A percentile compares a stretch with the other conserved stretches of the same genome.
Evolutionary conservation across 2,329 filamentous ascomycete species (phyloP).

Genomic region (Paecilomyces formosus): DNA sequence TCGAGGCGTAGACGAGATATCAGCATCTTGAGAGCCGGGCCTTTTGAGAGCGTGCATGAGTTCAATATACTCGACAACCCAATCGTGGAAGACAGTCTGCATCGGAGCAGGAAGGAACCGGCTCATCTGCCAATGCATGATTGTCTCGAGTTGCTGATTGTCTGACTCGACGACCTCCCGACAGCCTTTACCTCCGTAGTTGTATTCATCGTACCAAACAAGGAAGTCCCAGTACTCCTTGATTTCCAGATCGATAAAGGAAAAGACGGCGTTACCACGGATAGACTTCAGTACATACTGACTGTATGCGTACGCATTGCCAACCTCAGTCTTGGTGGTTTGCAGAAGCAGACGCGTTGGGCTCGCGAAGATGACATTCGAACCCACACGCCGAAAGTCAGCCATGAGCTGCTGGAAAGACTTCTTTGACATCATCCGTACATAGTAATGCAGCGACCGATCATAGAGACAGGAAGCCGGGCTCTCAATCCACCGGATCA

Average conservation of each 20-base stretch:
- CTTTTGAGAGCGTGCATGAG: constrained; percentile 86
- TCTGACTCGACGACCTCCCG: constrained; percentile 69
- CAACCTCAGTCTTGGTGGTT: constrained; percentile 93
- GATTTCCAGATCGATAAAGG: constrained; percentile 94
- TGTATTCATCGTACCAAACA: constrained; percentile 98
- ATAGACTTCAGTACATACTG: constrained; percentile 98
- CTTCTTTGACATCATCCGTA: constrained; percentile 97
- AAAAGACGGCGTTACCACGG: constrained; percentile 88
- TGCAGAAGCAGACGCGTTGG: constrained; percentile 84
- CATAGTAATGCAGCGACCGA: constrained; percentile 87
- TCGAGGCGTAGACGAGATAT: constrained; percentile 52
- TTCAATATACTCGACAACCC: constrained; percentile 90
- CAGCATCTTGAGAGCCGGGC: constrained; percentile 46
- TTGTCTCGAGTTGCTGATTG: constrained; percentile 73
- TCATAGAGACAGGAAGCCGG: constrained; percentile 94
- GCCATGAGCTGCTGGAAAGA: constrained; percentile 95
- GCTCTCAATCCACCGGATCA: constrained; percentile 94
- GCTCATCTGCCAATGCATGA: constrained; percentile 98
- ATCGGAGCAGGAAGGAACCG: constrained; percentile 77
- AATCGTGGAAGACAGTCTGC: constrained; percentile 80
- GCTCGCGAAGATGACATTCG: constrained; percentile 90
- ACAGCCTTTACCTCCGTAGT: constrained; percentile 93
- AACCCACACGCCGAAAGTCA: constrained; percentile 91
- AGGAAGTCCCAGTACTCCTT: constrained; percentile 99
- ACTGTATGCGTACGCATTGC: constrained; percentile 92